Evolutionary conservation across 2,329 filamentous ascomycete species (phyloP).

Genomic region (Aspergillus sp.): DNA sequence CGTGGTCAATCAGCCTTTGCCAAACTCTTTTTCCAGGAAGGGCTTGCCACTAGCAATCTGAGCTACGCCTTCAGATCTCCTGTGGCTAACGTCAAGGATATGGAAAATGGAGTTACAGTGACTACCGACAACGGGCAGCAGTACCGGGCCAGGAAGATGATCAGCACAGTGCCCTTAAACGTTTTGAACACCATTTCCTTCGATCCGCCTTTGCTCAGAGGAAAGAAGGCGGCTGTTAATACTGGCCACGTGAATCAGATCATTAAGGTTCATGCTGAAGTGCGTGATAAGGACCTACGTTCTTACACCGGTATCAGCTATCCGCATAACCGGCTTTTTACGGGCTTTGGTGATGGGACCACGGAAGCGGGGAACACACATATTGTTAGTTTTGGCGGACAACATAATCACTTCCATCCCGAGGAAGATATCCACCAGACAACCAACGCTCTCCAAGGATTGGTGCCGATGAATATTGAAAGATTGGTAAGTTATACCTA

Average conservation of each 20-base stretch:
- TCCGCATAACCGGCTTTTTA: no score
- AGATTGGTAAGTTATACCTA: no score
- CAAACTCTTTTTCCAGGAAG: constrained; percentile 38
- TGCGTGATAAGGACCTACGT: no score
- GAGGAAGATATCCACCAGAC: no score
- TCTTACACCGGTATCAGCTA: no score
- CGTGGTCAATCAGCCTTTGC: constrained; percentile 42
- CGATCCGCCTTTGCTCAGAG: constrained; percentile 29
- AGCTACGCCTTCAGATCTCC: constrained; percentile 35
- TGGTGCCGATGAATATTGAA: no score
- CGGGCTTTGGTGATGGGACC: no score
- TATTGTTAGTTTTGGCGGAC: no score
- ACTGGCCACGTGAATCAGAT: constrained; percentile 39
- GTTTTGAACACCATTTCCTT: constrained; percentile 35
- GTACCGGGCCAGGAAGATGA: constrained; percentile 23
- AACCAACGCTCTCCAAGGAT: no score
- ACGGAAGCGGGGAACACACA: no score
- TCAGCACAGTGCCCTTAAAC: constrained; percentile 39
- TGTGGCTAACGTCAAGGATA: constrained; percentile 24
- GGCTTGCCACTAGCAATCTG: constrained; percentile 28
- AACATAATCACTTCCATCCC: no score
- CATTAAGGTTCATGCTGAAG: constrained; percentile 40
- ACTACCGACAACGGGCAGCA: constrained; percentile 21
- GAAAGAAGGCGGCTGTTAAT: constrained; percentile 26
- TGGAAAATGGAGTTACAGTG: constrained; percentile 21